These are phyloP conservation scores for Rhizopus microsporus DNA, from an alignment of 371 early-diverging fungal species.

Conservation along the genomic window DNA sequence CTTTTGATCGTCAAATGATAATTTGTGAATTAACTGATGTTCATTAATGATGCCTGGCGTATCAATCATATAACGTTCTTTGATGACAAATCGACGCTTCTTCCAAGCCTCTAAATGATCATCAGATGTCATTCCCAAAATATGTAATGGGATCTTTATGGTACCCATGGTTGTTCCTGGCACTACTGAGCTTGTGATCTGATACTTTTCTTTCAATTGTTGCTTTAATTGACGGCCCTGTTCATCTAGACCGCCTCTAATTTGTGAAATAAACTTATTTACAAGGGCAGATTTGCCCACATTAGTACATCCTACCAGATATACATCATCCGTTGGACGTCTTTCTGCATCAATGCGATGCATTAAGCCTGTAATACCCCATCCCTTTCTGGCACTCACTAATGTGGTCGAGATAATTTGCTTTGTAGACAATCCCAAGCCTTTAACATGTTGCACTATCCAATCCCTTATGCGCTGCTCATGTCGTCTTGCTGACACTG, in stretches of 20 bases:
- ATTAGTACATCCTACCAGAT: constrained; percentile 71
- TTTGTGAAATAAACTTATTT: constrained; percentile 56
- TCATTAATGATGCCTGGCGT: constrained; percentile 71
- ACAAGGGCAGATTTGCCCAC: constrained; percentile 75
- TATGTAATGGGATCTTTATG: constrained; percentile 60
- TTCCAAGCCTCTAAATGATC: constrained; percentile 9
- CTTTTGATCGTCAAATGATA: constrained; percentile 57
- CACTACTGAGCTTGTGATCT: constrained; percentile 59
- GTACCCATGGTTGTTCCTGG: constrained; percentile 76
- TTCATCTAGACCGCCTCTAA: constrained; percentile 20
- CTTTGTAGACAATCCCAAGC: constrained; percentile 36
- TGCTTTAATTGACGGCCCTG: constrained; percentile 27
- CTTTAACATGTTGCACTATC: constrained; percentile 50
- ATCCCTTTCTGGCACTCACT: constrained; percentile 66
- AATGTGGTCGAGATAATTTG: constrained; percentile 52
- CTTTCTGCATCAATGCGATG: constrained; percentile 46
- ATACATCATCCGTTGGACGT: constrained; percentile 62
- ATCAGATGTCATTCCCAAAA: constrained; percentile 34
- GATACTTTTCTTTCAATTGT: constrained; percentile 45
- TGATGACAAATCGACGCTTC: constrained; percentile 35
- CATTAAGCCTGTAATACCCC: constrained; percentile 56
- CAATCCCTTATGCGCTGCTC: constrained; percentile 58
- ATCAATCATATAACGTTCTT: constrained; percentile 58
- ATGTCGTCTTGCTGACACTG: constrained; percentile 46
- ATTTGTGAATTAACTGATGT: constrained; percentile 49